Evolutionary conservation across 179 eudicot genomes (phyloP).

Genomic region (Beta lomatogona): DNA sequence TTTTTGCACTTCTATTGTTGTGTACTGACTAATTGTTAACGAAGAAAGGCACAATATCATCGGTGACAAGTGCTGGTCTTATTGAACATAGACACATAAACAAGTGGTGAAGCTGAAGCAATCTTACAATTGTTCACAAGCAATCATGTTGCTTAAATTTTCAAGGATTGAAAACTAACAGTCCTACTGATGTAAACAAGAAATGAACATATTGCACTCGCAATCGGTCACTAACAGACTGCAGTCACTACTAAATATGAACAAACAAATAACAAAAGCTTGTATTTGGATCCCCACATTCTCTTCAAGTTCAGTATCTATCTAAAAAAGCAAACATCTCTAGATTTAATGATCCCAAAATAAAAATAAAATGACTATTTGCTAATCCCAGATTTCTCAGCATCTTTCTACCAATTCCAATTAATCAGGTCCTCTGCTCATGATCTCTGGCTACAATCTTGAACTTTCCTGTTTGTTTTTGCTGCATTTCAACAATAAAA

Average conservation of each 20-base stretch:
- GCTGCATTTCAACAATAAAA: conserved; percentile 53
- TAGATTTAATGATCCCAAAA: background rate
- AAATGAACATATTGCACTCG: background rate
- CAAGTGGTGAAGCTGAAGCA: too few relatives aligned
- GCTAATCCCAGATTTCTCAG: background rate
- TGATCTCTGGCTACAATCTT: conserved; percentile 81
- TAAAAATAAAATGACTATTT: background rate
- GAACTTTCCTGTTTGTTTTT: conserved; percentile 85
- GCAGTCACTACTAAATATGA: background rate
- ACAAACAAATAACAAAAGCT: background rate
- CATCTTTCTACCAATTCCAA: background rate
- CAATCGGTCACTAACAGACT: background rate
- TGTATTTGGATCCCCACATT: background rate
- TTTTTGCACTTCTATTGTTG: too few relatives aligned
- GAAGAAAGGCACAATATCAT: too few relatives aligned
- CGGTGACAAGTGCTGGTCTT: too few relatives aligned
- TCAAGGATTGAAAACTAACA: background rate
- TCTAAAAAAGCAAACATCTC: background rate
- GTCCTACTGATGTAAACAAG: background rate
- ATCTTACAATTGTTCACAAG: background rate
- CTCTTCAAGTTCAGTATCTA: background rate
- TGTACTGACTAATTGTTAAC: too few relatives aligned
- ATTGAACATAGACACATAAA: too few relatives aligned
- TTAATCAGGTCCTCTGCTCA: background rate
- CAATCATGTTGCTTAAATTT: background rate